Percentiles rank a stretch among this genome's conserved stretches.
phyloP scores from a whole-genome alignment of 2,329 filamentous ascomycete species.

The Curvularia sp. region DNA sequence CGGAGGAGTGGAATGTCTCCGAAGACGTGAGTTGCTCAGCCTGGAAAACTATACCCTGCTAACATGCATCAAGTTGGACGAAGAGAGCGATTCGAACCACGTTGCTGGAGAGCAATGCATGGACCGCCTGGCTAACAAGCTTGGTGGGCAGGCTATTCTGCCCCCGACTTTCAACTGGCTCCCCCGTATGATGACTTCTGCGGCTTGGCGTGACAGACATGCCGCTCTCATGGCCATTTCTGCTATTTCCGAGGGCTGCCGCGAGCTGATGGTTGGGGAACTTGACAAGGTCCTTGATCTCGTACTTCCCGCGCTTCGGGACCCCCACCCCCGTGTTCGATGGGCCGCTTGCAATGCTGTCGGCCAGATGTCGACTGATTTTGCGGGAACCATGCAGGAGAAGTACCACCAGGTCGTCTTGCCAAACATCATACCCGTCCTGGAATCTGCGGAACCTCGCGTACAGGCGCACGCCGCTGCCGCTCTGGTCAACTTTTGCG shows the following conservation, averaged over 20 bases:
- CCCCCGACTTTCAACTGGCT: constrained; percentile 97
- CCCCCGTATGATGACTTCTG: constrained; percentile 95
- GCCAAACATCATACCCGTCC: constrained; percentile 88
- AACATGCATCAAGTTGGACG: constrained; percentile 68
- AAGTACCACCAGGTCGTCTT: constrained; percentile 90
- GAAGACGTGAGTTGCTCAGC: constrained; percentile 66
- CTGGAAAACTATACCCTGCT: neutral
- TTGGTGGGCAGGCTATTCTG: constrained; percentile 90
- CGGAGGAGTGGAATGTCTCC: constrained; percentile 87
- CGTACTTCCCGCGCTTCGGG: constrained; percentile 88
- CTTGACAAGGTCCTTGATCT: constrained; percentile 92
- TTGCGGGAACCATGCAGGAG: constrained; percentile 96
- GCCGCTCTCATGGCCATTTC: constrained; percentile 98
- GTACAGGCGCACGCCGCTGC: constrained; percentile 97
- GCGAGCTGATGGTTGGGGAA: constrained; percentile 94
- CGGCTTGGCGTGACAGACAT: constrained; percentile 92
- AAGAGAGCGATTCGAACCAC: constrained; percentile 96
- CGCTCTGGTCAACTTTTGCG: constrained; percentile 98
- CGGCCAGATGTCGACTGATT: constrained; percentile 99
- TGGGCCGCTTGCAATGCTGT: constrained; percentile 98
- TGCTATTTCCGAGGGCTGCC: constrained; percentile 95
- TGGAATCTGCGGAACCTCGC: constrained; percentile 86
- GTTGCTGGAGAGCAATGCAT: constrained; percentile 98
- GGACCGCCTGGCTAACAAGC: constrained; percentile 96
- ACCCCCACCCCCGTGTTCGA: constrained; percentile 90